phyloP scores from a whole-genome alignment of 345 rosid species.

The Fremontodendron californicum region DNA sequence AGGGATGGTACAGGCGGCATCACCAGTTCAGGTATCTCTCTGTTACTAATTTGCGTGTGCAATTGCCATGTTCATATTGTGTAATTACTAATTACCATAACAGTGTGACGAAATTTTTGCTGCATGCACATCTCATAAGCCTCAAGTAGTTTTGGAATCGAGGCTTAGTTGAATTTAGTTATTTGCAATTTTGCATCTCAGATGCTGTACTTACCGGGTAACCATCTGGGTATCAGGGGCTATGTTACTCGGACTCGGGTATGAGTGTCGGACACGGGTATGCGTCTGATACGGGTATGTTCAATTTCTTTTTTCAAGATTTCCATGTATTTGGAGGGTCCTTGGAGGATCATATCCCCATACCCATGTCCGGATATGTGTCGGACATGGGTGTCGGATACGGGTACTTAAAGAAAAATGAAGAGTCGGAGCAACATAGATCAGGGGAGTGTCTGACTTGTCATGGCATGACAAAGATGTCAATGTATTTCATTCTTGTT shows the following conservation, averaged over 20 bases:
- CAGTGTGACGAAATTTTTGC: background rate
- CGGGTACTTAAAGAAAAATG: too few species aligned
- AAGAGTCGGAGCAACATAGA: too few species aligned
- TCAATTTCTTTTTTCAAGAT: too few species aligned
- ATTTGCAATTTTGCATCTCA: background rate
- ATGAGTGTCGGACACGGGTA: too few species aligned
- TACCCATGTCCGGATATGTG: too few species aligned
- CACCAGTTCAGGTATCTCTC: slow-evolving; percentile 67
- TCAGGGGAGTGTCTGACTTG: background rate
- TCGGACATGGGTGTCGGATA: too few species aligned
- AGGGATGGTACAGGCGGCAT: slow-evolving; percentile 69
- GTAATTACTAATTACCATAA: background rate
- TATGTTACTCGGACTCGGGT: too few species aligned
- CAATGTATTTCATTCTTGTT: background rate
- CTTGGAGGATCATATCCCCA: too few species aligned
- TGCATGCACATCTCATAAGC: background rate
- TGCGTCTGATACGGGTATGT: too few species aligned
- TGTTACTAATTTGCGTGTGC: background rate
- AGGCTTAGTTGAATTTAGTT: background rate
- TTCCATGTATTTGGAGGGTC: too few species aligned
- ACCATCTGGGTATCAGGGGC: background rate
- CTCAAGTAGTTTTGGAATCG: background rate
- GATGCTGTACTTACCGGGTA: background rate
- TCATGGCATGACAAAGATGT: background rate
- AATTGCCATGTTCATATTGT: background rate